A percentile compares a stretch with the other conserved stretches of the same genome.
These are phyloP conservation scores for Aureobasidium zeae DNA, from an alignment of 2,329 filamentous ascomycete genomes.

Conservation along the genomic window DNA sequence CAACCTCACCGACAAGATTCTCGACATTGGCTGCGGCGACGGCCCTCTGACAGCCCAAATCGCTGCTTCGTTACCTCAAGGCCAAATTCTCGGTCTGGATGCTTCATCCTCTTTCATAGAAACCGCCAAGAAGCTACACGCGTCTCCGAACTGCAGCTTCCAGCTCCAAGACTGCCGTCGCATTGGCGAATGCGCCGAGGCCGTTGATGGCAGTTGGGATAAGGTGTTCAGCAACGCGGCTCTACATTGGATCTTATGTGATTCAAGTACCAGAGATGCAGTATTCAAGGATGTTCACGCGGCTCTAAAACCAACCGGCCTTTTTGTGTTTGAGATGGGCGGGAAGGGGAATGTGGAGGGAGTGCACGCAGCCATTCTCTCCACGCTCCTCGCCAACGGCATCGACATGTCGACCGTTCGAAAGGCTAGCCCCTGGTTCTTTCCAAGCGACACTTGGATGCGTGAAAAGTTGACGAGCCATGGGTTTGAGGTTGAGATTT, in stretches of 20 bases:
- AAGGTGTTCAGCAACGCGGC: conserved; percentile 38
- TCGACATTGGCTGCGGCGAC: conserved; percentile 35
- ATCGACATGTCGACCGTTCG: conserved; percentile 42
- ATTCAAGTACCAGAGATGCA: conserved; percentile 33
- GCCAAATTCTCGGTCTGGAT: conserved; percentile 33
- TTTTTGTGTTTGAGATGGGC: conserved; percentile 62
- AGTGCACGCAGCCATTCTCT: conserved; percentile 49
- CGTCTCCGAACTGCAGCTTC: conserved; percentile 23
- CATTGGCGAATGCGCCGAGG: conserved; percentile 21
- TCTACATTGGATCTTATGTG: conserved; percentile 43
- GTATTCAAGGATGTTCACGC: conserved; percentile 48
- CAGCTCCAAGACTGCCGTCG: conserved; percentile 26
- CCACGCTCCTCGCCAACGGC: conserved; percentile 43
- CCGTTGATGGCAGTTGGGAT: conserved; percentile 25
- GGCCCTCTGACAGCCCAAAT: conserved; percentile 33
- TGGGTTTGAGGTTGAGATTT: conserved; percentile 38
- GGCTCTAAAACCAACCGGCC: conserved; percentile 47
- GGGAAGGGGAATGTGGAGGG: conserved; percentile 60
- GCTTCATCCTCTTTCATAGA: conserved; percentile 33
- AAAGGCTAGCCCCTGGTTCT: conserved; percentile 59
- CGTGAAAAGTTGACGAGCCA: conserved; percentile 28
- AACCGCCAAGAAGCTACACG: conserved; percentile 25
- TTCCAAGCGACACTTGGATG: conserved; percentile 56
- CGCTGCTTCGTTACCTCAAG: conserved; percentile 22
- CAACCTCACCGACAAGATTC: conserved; percentile 28